phyloP scores from a whole-genome alignment of 2,329 filamentous ascomycete genomes.

The Epichloe elymi region DNA sequence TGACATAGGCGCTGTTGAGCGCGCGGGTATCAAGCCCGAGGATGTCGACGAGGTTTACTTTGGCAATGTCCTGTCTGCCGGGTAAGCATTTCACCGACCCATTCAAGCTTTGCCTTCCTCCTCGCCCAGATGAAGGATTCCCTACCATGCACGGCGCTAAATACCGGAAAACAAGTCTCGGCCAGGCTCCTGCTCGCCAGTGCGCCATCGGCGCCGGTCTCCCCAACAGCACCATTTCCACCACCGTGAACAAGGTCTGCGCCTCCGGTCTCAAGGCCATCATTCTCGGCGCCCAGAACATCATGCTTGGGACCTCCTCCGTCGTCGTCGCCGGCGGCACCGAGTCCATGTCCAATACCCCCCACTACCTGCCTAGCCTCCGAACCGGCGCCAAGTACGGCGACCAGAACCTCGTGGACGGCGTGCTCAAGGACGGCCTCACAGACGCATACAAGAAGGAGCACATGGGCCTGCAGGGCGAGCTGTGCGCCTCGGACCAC shows the following conservation, averaged over 20 bases:
- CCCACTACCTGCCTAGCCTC: constrained; percentile 90
- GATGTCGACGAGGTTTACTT: constrained; percentile 96
- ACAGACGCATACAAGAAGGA: constrained; percentile 92
- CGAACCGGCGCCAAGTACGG: constrained; percentile 89
- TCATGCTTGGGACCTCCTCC: constrained; percentile 88
- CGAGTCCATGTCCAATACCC: constrained; percentile 94
- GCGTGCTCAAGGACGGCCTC: constrained; percentile 85
- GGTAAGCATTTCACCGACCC: constrained; percentile 39
- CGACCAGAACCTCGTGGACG: constrained; percentile 77
- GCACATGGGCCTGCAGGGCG: constrained; percentile 88
- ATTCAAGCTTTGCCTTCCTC: not conserved
- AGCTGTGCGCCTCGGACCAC: constrained; percentile 84
- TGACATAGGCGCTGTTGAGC: constrained; percentile 58
- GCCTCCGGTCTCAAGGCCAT: constrained; percentile 90
- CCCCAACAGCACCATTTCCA: constrained; percentile 64
- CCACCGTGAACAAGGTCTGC: constrained; percentile 98
- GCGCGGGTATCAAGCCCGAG: constrained; percentile 75
- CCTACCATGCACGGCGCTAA: not conserved
- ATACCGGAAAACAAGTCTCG: constrained; percentile 46
- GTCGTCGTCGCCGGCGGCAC: constrained; percentile 89
- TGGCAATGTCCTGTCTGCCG: constrained; percentile 93
- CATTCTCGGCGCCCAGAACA: constrained; percentile 88
- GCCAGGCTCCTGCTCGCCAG: constrained; percentile 92
- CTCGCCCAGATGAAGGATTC: not conserved
- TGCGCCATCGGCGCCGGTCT: constrained; percentile 85